Evolutionary conservation across 2,329 filamentous ascomycete species (phyloP), one percentile per base, ranked within the genome.

Genomic region (Botrytis cinerea): DNA sequence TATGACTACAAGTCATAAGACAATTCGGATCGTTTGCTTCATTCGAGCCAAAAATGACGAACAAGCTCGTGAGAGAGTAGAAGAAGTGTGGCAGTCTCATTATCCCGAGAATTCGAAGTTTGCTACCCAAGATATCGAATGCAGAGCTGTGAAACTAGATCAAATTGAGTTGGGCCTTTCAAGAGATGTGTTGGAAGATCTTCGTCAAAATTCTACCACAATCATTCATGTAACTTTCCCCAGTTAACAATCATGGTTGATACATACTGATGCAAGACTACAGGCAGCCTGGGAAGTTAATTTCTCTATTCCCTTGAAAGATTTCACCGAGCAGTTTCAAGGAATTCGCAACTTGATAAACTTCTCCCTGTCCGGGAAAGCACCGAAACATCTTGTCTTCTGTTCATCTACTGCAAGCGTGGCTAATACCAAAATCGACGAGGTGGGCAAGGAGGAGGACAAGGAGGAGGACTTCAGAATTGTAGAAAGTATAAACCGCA

Each of bases 271-370:
- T 9, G n/a, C 48, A 4, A 63, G 62, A 40, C n/a, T 43, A 18
- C 63, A 79, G 78, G 75, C 77, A 35, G 89, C 89, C 32, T 91
- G 90, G 90, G 84, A 86, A 2, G 90, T 91, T 28, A 91, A 91
- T 80, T 91, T 91, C 82, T 86, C 85, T 40, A 82, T 89, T 71
- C 84, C 85, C 6, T 82, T 91, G 1, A 81, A 81, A 57, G 87
- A 85, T 74, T 91, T 91, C 76, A 84, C 83, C 57, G 85, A 87
- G 75, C 86, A 86, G 75, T 85, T 90, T 46, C 81, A 82, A 6
- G 85, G 84, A 43, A 80, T 88, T 18, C 81, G 80, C 16, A 84
- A 89, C 75, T 80, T 90, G 0, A 79, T 89, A 51, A 79, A 83
- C 64, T 80, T 89, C 12, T 82, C 84, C 0, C 78, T 84, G 2